A percentile compares a stretch with the other conserved stretches of the same genome.
Conservation (phyloP, 768 basidiomycete genomes). For the Mycena galopus region DNA sequence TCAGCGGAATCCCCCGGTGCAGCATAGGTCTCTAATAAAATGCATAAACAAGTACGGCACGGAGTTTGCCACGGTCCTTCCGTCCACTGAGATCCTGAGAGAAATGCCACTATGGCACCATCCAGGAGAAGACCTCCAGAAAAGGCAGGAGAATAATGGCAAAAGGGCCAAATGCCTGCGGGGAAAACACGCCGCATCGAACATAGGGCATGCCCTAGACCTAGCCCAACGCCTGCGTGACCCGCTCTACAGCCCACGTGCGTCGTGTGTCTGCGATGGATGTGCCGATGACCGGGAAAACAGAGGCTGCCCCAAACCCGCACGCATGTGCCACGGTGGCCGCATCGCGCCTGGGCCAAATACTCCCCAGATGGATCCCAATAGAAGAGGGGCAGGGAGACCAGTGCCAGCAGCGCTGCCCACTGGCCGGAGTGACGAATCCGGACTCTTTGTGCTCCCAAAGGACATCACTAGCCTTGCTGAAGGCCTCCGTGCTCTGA, state of each 20-base stretch:
- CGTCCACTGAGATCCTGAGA: not conserved
- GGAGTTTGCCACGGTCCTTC: not conserved
- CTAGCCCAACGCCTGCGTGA: too few relatives aligned
- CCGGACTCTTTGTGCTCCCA: too few relatives aligned
- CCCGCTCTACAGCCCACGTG: too few relatives aligned
- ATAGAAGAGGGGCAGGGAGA: too few relatives aligned
- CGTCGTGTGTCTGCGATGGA: conserved; percentile 7
- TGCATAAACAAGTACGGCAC: not conserved
- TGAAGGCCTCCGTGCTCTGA: not conserved
- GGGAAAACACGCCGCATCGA: not conserved
- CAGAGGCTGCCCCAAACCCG: conserved; percentile 19
- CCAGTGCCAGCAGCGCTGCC: too few relatives aligned
- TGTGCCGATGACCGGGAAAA: not conserved
- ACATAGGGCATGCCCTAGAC: not conserved
- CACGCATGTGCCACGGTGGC: conserved; percentile 14
- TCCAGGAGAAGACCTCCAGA: not conserved
- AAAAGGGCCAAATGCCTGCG: conserved; percentile 13
- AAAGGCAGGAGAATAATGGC: conserved; percentile 17
- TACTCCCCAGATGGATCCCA: too few relatives aligned
- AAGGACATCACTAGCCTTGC: not conserved
- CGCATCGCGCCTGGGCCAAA: not conserved
- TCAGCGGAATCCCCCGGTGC: not conserved
- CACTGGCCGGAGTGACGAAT: too few relatives aligned
- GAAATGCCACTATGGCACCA: conserved; percentile 35
- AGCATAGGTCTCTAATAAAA: not conserved